A percentile compares a stretch with the other conserved stretches of the same genome.
Evolutionary conservation across 164 flowering plant genomes (phyloP).

Genomic region (Malania oleifera): DNA sequence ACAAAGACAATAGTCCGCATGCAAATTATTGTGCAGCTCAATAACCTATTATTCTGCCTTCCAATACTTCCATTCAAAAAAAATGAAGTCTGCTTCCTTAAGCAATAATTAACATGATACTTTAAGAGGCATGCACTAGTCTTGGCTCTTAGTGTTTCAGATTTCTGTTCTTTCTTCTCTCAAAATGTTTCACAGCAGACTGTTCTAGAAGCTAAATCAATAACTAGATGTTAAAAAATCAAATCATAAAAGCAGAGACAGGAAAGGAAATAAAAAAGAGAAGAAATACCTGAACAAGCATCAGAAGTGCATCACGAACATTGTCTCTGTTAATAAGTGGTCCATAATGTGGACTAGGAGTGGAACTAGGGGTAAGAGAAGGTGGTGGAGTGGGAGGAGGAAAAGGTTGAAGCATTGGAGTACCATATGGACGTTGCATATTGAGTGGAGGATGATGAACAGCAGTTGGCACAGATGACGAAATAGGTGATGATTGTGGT

Average conservation of each 20-base stretch:
- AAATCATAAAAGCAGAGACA: not conserved
- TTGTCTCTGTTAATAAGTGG: conserved; percentile 36
- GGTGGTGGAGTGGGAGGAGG: conserved; percentile 52
- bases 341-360: conserved; percentile 19
- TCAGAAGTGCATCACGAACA: conserved; percentile 69
- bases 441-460: conserved; percentile 28
- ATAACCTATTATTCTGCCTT: too few species aligned
- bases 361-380: conserved; percentile 34
- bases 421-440: conserved; percentile 40
- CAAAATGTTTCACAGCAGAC: too few species aligned
- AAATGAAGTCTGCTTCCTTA: too few species aligned
- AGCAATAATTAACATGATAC: too few species aligned
- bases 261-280: not conserved
- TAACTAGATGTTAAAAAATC: too few species aligned
- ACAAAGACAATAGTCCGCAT: too few species aligned
- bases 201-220: too few species aligned
- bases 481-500: conserved; percentile 19
- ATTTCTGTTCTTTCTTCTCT: too few species aligned
- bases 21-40: too few species aligned
- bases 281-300: conserved; percentile 63
- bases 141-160: too few species aligned
- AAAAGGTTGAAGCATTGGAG: conserved; percentile 50
- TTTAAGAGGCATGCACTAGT: too few species aligned
- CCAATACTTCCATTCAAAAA: too few species aligned
- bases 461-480: conserved; percentile 29